Evolutionary conservation across 2,329 filamentous ascomycete species (phyloP).

Genomic region (Xylariales sp.): DNA sequence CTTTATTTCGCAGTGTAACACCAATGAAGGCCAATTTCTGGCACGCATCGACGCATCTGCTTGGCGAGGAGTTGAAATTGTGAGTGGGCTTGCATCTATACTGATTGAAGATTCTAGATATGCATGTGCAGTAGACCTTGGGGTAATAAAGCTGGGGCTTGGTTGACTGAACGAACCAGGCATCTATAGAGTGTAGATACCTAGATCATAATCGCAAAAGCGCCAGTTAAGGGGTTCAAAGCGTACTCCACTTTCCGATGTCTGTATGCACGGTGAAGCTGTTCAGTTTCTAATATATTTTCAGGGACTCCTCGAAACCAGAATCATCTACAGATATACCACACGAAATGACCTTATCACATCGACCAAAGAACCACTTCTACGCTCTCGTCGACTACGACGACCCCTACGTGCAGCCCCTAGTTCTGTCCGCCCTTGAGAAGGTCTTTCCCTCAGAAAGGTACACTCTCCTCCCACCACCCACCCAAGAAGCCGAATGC

Average conservation of each 20-base stretch:
- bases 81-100: constrained; percentile 52
- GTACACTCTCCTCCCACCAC: constrained; percentile 51
- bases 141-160: no score
- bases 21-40: constrained; percentile 91
- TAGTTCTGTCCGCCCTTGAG: constrained; percentile 70
- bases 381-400: constrained; percentile 80
- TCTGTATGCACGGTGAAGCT: no score
- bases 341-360: constrained; percentile 13
- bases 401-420: constrained; percentile 82
- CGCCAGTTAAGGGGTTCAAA: not conserved
- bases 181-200: constrained; percentile 21
- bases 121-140: no score
- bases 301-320: constrained; percentile 12
- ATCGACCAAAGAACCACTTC: constrained; percentile 35
- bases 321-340: constrained; percentile 13
- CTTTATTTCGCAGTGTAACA: constrained; percentile 61
- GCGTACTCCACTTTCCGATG: no score
- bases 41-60: constrained; percentile 60
- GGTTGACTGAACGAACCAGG: constrained; percentile 8
- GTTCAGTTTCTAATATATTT: not conserved
- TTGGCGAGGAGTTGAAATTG: constrained; percentile 72
- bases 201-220: constrained; percentile 18
- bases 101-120: not conserved
- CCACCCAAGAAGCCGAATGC: not conserved
- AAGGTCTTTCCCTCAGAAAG: constrained; percentile 50